A percentile compares a stretch with the other conserved stretches of the same genome.
These are phyloP conservation scores for Alternaria arborescens DNA, from an alignment of 2,329 filamentous ascomycete species.

Conservation along the genomic window DNA sequence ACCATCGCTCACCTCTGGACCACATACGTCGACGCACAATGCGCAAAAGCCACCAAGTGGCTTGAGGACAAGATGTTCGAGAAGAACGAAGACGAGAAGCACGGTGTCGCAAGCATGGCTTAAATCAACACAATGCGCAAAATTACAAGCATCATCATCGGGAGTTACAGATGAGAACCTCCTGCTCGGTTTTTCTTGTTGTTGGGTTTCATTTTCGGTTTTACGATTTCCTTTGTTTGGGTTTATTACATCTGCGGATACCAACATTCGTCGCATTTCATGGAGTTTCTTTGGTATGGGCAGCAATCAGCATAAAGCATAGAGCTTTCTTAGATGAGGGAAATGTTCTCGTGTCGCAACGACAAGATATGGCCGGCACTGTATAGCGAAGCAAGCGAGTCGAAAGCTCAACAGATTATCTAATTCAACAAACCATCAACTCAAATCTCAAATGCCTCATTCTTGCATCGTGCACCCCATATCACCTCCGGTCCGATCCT, in stretches of 20 bases:
- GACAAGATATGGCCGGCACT: constrained; percentile 5
- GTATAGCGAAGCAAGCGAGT: constrained; percentile 6
- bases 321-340: constrained; percentile 5
- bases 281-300: constrained; percentile 7
- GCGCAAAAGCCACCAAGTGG: constrained; percentile 58
- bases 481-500: neutral
- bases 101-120: constrained; percentile 36
- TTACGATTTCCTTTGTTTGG: constrained; percentile 15
- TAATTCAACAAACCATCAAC: constrained; percentile 9
- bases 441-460: neutral
- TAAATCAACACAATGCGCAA: constrained; percentile 16
- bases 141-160: neutral
- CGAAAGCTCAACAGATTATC: constrained; percentile 5
- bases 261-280: constrained; percentile 11
- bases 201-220: neutral
- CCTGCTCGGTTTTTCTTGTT: constrained; percentile 1
- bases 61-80: constrained; percentile 60
- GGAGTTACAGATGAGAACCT: constrained; percentile 20
- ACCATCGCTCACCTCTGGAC: constrained; percentile 61
- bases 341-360: constrained; percentile 2
- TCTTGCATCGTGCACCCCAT: neutral
- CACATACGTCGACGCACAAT: constrained; percentile 61
- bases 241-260: constrained; percentile 13
- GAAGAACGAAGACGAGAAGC: constrained; percentile 52
- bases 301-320: constrained; percentile 4